Percentiles rank a stretch among this genome's conserved stretches.
Evolutionary conservation across 352 stramenopile species (phyloP).

Genomic region (Phytopythium helicoides): DNA sequence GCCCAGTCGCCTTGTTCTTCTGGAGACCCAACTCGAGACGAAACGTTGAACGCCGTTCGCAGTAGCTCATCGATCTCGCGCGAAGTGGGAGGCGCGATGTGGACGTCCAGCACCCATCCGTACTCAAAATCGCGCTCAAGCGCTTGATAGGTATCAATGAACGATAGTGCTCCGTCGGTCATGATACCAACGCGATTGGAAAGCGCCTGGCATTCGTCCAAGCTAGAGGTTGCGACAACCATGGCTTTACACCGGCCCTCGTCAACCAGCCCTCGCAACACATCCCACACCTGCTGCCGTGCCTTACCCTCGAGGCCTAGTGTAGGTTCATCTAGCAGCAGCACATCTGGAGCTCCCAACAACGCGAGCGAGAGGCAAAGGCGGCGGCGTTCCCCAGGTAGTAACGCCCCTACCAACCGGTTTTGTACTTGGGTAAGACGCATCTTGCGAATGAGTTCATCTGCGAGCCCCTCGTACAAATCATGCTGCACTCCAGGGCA

Average conservation of each 20-base stretch:
- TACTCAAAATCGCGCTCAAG: conserved; percentile 15
- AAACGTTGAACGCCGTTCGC: background rate
- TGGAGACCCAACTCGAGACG: too few species aligned
- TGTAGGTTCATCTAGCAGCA: conserved; percentile 17
- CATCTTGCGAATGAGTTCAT: conserved; percentile 5
- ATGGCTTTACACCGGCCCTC: conserved; percentile 6
- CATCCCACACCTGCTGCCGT: conserved; percentile 8
- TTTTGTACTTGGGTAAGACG: background rate
- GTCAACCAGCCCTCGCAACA: conserved; percentile 3
- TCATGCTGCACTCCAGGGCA: background rate
- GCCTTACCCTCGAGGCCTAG: conserved; percentile 9
- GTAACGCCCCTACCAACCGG: conserved; percentile 5
- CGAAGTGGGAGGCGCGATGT: background rate
- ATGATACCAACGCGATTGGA: conserved; percentile 12
- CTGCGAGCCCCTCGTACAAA: background rate
- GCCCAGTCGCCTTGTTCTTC: background rate
- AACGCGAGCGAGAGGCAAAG: conserved; percentile 11
- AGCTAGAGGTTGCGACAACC: conserved; percentile 10
- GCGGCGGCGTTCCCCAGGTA: conserved; percentile 5
- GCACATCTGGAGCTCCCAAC: conserved; percentile 9
- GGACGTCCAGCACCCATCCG: conserved; percentile 19
- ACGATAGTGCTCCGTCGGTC: conserved; percentile 14
- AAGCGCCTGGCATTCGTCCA: conserved; percentile 13
- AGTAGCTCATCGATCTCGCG: background rate
- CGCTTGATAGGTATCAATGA: conserved; percentile 9